phyloP scores from a whole-genome alignment of 352 stramenopile species.

The Poterioochromonas sp. region DNA sequence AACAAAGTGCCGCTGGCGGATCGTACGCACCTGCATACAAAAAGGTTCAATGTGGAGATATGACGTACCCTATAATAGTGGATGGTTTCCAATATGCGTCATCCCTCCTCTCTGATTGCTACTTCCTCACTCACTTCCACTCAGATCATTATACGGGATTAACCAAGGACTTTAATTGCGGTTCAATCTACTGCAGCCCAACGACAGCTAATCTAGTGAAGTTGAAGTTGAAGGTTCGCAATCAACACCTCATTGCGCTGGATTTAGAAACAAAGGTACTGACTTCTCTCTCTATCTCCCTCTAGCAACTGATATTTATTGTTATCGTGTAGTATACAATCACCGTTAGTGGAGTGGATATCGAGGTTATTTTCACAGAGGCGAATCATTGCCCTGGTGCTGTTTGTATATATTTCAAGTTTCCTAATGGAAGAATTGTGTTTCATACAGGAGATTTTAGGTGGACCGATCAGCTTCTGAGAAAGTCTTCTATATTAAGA shows the following conservation, averaged over 20 bases:
- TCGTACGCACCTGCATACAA: constrained; percentile 52
- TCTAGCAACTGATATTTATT: constrained; percentile 43
- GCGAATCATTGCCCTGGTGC: constrained; percentile 93
- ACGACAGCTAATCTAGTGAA: constrained; percentile 78
- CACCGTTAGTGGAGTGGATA: constrained; percentile 48
- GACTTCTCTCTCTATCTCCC: too few relatives aligned
- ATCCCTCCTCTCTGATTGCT: constrained; percentile 54
- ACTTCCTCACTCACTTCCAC: constrained; percentile 96
- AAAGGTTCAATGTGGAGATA: constrained; percentile 52
- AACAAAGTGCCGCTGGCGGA: background rate
- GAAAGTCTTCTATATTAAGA: constrained; percentile 47
- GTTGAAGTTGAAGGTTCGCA: constrained; percentile 76
- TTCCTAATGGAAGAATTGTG: constrained; percentile 69
- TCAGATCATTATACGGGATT: constrained; percentile 90
- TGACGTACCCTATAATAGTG: constrained; percentile 46
- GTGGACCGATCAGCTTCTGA: constrained; percentile 52
- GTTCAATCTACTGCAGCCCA: constrained; percentile 88
- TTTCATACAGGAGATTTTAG: constrained; percentile 79
- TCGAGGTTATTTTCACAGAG: constrained; percentile 86
- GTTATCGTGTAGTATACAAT: background rate
- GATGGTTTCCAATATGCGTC: constrained; percentile 58
- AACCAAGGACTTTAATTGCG: constrained; percentile 63
- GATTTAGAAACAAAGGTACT: constrained; percentile 69
- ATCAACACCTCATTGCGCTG: constrained; percentile 77
- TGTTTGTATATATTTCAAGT: constrained; percentile 75